A percentile compares a stretch with the other conserved stretches of the same genome.
phyloP scores from a whole-genome alignment of 2,329 filamentous ascomycete genomes.

The Xenosphaeropsis pyriputrescens region DNA sequence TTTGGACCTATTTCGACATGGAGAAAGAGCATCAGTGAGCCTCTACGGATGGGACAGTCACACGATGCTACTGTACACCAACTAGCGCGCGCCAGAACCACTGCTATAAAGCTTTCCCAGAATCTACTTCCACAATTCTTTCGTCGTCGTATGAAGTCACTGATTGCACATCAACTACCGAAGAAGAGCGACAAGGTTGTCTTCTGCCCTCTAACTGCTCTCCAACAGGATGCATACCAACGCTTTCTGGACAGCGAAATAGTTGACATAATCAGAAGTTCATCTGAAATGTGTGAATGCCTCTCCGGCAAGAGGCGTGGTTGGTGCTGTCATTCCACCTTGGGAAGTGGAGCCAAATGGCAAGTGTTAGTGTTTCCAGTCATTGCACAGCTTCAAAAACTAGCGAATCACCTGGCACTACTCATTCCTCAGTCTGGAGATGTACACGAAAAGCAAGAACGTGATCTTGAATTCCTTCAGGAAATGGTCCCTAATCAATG shows the following conservation, averaged over 20 bases:
- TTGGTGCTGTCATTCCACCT: constrained; percentile 58
- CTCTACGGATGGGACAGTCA: constrained; percentile 76
- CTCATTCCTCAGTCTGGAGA: constrained; percentile 58
- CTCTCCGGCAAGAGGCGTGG: constrained; percentile 56
- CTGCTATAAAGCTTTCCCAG: constrained; percentile 70
- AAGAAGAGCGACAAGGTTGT: constrained; percentile 92
- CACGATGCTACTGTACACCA: constrained; percentile 80
- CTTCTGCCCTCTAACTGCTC: constrained; percentile 79
- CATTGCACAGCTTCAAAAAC: constrained; percentile 69
- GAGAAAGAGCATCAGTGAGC: constrained; percentile 63
- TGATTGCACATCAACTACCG: constrained; percentile 84
- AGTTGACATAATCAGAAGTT: constrained; percentile 51
- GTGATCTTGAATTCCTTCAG: constrained; percentile 60
- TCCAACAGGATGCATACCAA: constrained; percentile 71
- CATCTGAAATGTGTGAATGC: constrained; percentile 56
- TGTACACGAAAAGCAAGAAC: constrained; percentile 55
- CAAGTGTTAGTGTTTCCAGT: constrained; percentile 67
- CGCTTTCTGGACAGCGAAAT: constrained; percentile 63
- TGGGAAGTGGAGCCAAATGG: constrained; percentile 32
- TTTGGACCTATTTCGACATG: constrained; percentile 58
- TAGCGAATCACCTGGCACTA: constrained; percentile 85
- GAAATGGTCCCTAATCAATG: constrained; percentile 62
- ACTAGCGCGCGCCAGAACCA: constrained; percentile 65
- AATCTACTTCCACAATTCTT: constrained; percentile 87
- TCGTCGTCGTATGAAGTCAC: constrained; percentile 77